Evolutionary conservation across 1,284 basidiomycete genomes (phyloP).

Genomic region (Ceraceosorus bombacis): DNA sequence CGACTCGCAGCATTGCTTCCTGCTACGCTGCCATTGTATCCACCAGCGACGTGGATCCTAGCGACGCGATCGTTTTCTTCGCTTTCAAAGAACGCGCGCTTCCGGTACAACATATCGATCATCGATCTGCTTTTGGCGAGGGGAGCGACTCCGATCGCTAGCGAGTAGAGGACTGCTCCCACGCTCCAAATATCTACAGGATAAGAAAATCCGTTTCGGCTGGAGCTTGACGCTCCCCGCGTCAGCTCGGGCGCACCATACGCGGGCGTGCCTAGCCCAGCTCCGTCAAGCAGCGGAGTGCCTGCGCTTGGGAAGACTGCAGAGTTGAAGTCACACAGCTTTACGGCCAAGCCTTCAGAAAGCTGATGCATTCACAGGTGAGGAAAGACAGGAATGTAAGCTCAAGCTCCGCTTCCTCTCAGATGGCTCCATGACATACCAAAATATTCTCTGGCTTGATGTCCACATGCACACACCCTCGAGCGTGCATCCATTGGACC

Average conservation of each 20-base stretch:
- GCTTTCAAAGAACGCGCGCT: slow-evolving; percentile 37
- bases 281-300: slow-evolving; percentile 31
- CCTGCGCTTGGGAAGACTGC: slow-evolving; percentile 40
- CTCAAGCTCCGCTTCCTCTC: not conserved
- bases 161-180: slow-evolving; percentile 42
- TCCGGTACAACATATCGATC: slow-evolving; percentile 43
- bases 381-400: too few relatives aligned
- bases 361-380: not conserved
- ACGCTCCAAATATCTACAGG: slow-evolving; percentile 42
- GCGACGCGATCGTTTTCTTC: slow-evolving; percentile 42
- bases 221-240: slow-evolving; percentile 1
- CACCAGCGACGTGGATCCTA: slow-evolving; percentile 17
- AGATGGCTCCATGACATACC: slow-evolving; percentile 3
- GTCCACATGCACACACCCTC: slow-evolving; percentile 43
- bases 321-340: slow-evolving; percentile 46
- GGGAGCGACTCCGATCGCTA: slow-evolving; percentile 40
- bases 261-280: slow-evolving; percentile 43
- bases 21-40: slow-evolving; percentile 7
- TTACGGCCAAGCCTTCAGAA: slow-evolving; percentile 31
- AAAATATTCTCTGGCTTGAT: slow-evolving; percentile 47
- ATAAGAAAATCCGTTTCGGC: slow-evolving; percentile 23
- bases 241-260: slow-evolving; percentile 45
- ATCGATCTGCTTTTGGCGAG: slow-evolving; percentile 35
- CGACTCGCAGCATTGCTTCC: slow-evolving; percentile 22
- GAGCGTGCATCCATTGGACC: slow-evolving; percentile 34